phyloP scores from a whole-genome alignment of 2,329 filamentous ascomycete genomes.

The Proliferodiscus dingleyae region DNA sequence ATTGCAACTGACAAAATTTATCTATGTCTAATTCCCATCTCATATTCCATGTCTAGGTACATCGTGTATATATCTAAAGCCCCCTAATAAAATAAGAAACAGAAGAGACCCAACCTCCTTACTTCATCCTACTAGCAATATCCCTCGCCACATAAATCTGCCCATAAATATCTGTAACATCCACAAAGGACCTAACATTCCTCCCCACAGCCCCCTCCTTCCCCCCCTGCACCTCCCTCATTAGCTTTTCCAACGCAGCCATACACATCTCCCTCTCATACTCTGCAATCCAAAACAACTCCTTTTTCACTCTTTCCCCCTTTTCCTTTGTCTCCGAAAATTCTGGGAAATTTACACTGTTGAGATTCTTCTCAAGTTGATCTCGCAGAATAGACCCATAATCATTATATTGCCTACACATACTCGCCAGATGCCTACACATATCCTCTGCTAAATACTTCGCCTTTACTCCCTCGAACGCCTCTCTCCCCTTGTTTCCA shows the following conservation, averaged over 20 bases:
- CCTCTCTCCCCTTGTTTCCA: neutral
- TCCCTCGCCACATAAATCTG: constrained; percentile 11
- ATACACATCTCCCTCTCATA: constrained; percentile 1
- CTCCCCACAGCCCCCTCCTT: neutral
- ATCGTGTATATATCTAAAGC: too few species aligned
- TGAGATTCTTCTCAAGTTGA: constrained; percentile 30
- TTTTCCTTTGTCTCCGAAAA: neutral
- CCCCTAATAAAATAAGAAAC: too few species aligned
- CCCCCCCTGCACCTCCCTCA: neutral
- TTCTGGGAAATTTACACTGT: constrained; percentile 30
- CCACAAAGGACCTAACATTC: constrained; percentile 3
- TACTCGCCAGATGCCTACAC: constrained; percentile 22
- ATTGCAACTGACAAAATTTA: too few species aligned
- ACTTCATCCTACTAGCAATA: constrained; percentile 4
- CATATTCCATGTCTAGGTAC: too few species aligned
- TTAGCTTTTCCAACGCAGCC: neutral
- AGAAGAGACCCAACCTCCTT: too few species aligned
- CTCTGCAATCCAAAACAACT: neutral
- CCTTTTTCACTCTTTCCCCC: neutral
- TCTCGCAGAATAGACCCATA: constrained; percentile 31
- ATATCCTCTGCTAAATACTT: constrained; percentile 8
- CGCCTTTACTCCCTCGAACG: neutral
- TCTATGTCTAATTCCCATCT: too few species aligned
- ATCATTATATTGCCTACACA: constrained; percentile 35
- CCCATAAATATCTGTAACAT: constrained; percentile 12